Percentiles rank a stretch among this genome's conserved stretches.
These are phyloP conservation scores for Pseudogymnoascus sp. DNA, from an alignment of 2,329 filamentous ascomycete species.

Conservation along the genomic window DNA sequence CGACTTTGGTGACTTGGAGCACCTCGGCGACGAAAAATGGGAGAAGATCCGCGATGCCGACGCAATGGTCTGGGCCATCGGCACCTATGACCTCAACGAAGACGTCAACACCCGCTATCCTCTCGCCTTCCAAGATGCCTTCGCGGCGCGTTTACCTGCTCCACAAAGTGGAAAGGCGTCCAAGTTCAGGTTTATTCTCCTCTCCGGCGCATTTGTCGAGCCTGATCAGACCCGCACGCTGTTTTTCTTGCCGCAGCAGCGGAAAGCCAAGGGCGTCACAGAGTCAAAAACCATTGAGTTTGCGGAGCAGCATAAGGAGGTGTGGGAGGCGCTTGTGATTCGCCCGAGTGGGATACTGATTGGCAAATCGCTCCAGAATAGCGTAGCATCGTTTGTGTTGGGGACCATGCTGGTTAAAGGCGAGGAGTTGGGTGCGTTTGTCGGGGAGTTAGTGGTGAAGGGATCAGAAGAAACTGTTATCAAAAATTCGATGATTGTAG, in stretches of 20 bases:
- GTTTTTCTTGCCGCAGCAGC: conserved; percentile 23
- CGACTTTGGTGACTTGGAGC: conserved; percentile 24
- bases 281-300: conserved; percentile 22
- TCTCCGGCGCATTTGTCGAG: conserved; percentile 31
- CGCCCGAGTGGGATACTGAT: conserved; percentile 19
- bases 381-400: conserved; percentile 9
- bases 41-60: conserved; percentile 23
- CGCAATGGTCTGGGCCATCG: conserved; percentile 27
- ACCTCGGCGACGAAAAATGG: conserved; percentile 19
- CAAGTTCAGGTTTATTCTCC: conserved; percentile 28
- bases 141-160: conserved; percentile 17
- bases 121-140: conserved; percentile 20
- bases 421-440: conserved; percentile 24
- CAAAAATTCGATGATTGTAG: conserved; percentile 20
- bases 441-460: conserved; percentile 20
- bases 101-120: conserved; percentile 23
- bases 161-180: conserved; percentile 2
- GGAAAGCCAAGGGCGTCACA: conserved; percentile 24
- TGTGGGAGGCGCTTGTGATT: conserved; percentile 20
- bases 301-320: conserved; percentile 14
- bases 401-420: conserved; percentile 20
- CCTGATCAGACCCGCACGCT: conserved; percentile 29
- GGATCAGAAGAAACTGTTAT: conserved; percentile 19
- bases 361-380: conserved; percentile 9
- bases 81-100: conserved; percentile 19